Percentiles rank a stretch among this genome's conserved stretches.
phyloP scores from a whole-genome alignment of 257 asterid genomes.

The Nicotiana otophora region DNA sequence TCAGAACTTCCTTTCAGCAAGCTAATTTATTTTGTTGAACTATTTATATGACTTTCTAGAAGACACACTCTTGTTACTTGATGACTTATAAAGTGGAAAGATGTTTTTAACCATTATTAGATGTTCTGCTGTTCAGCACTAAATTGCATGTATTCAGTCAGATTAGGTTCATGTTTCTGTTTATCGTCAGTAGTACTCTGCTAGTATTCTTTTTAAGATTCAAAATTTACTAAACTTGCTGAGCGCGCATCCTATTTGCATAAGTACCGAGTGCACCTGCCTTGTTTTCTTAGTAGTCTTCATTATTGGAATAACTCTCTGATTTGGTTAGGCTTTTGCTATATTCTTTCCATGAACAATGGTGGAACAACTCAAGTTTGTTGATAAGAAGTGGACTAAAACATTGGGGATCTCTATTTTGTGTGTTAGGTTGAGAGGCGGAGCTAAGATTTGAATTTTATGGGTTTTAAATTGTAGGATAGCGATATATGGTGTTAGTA shows the following conservation, averaged over 20 bases:
- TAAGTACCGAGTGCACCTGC: too few relatives aligned
- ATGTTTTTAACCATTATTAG: not conserved
- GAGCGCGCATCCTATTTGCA: too few relatives aligned
- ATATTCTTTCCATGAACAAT: not conserved
- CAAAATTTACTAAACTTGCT: too few relatives aligned
- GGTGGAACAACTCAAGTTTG: not conserved
- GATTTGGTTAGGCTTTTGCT: not conserved
- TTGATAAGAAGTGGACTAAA: not conserved
- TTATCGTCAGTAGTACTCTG: too few relatives aligned
- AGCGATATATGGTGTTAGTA: too few relatives aligned
- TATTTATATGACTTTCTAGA: not conserved
- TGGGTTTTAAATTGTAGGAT: too few relatives aligned
- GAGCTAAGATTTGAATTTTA: too few relatives aligned
- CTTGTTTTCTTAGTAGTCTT: too few relatives aligned
- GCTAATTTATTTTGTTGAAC: not conserved
- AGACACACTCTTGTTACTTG: not conserved
- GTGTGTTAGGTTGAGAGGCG: not conserved
- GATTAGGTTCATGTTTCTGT: not conserved
- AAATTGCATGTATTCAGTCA: not conserved
- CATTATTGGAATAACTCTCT: not conserved
- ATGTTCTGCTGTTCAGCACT: not conserved
- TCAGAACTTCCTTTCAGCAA: not conserved
- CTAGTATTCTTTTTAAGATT: too few relatives aligned
- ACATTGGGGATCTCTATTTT: not conserved
- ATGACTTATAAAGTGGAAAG: not conserved